Evolutionary conservation across 495 filamentous ascomycete genomes (phyloP).

Genomic region (Annulohypoxylon maeteangense): DNA sequence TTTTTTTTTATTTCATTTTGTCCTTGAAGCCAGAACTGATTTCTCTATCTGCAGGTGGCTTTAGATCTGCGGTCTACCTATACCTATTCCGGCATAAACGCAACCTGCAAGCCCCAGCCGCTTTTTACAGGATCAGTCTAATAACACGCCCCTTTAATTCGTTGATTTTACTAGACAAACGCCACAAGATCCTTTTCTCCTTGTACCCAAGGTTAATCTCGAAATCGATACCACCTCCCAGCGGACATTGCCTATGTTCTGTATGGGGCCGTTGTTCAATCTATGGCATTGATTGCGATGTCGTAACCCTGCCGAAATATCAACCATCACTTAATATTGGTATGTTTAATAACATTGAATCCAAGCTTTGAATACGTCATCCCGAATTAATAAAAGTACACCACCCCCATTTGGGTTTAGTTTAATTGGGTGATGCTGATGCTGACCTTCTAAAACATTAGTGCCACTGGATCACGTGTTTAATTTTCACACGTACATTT

Average conservation of each 20-base stretch:
- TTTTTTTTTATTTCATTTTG: slow-evolving; percentile 6
- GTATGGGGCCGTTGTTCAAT: background rate
- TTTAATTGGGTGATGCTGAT: background rate
- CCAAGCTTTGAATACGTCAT: background rate
- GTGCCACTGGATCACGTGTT: background rate
- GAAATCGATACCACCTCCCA: background rate
- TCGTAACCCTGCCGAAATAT: background rate
- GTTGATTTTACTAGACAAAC: slow-evolving; percentile 23
- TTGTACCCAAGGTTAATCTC: background rate
- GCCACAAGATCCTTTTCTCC: background rate
- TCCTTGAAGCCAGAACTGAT: slow-evolving; percentile 31
- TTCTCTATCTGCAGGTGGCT: slow-evolving; percentile 42
- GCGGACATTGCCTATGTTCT: background rate
- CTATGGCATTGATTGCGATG: slow-evolving; percentile 1
- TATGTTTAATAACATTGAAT: background rate
- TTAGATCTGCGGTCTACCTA: slow-evolving; percentile 37
- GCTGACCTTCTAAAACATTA: background rate
- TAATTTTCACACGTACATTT: background rate
- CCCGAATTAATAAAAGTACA: background rate
- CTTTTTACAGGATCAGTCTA: slow-evolving; percentile 29
- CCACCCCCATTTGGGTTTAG: slow-evolving; percentile 1
- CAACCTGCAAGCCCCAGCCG: slow-evolving; percentile 39
- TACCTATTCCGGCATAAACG: slow-evolving; percentile 32
- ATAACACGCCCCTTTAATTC: slow-evolving; percentile 19
- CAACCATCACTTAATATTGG: background rate